Evolutionary conservation across 148 eudicot species (phyloP), one percentile per base, ranked within the genome.

Genomic region (Polygonum aviculare): DNA sequence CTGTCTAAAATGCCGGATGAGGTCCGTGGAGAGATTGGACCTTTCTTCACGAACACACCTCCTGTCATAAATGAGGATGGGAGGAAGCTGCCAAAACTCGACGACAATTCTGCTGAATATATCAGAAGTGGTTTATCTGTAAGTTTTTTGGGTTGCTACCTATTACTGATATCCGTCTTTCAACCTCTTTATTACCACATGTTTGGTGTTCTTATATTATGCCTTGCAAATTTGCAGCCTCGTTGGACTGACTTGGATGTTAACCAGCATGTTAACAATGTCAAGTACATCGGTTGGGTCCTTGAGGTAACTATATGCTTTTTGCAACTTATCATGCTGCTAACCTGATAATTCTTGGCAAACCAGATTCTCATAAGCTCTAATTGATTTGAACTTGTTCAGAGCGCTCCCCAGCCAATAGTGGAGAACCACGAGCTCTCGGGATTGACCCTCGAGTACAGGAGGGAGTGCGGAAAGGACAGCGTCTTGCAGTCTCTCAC

Each of bases 251-350:
- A 95, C 83, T 76, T 95, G 83, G 99, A 95, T 86, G 86, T 95
- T 76, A 95, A 95, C 77, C 96, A 88, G 87, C 99, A 95, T 83
- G 99, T 95, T 75, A 95, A 95, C 83, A 92, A 95, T 86, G 97
- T 95, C 77, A 95, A 95, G 80, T 95, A 95, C 81, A 80, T 95
- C 74, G 93, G 90, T 15, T 95, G 97, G 97, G 89, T 95, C 82
- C 97, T 95, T 73, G 99, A 95, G 99, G 97, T 95, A 38, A 15
- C 54, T 45, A 41, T 39, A 41, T 69, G 71, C 73, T 69, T 9
- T 11, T 33, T 48, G 14, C 45, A 7, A 44, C 10, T 5, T 12
- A 38, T 33, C 40, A 31, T 67, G 15, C 26, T 67, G 72, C 71
- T 36, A 14, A 33, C 14, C 5, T 65, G 19, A 40, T 33, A 65